These are phyloP conservation scores for Tetrapisispora taiwanensis DNA, from an alignment of 805 yeast genomes.

Conservation along the genomic window DNA sequence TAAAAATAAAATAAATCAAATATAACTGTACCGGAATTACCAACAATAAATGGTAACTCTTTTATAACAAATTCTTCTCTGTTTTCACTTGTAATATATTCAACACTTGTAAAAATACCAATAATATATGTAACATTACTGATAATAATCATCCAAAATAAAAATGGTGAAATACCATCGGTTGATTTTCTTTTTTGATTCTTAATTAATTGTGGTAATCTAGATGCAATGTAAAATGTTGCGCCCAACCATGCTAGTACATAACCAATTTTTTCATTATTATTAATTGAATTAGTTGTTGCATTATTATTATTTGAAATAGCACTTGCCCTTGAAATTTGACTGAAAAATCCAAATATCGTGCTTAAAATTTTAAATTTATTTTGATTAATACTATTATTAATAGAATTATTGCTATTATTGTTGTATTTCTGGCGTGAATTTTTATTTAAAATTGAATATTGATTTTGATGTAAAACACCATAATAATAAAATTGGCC, in stretches of 20 bases:
- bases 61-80: slow-evolving; percentile 43
- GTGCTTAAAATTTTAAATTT: not conserved
- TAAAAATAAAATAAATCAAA: slow-evolving; percentile 67
- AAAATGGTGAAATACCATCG: slow-evolving; percentile 70
- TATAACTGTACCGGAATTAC: slow-evolving; percentile 74
- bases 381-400: not conserved
- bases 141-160: slow-evolving; percentile 66
- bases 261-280: slow-evolving; percentile 27
- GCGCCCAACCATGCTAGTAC: slow-evolving; percentile 74
- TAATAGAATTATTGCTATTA: too few relatives aligned
- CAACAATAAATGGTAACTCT: slow-evolving; percentile 74
- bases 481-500: slow-evolving; percentile 67
- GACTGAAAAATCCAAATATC: not conserved
- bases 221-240: slow-evolving; percentile 57
- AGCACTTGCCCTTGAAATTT: not conserved
- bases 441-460: not conserved
- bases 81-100: slow-evolving; percentile 34
- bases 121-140: slow-evolving; percentile 72
- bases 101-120: slow-evolving; percentile 61
- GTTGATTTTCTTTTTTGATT: slow-evolving; percentile 74
- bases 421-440: not conserved
- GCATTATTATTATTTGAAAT: not conserved
- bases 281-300: not conserved
- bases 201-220: slow-evolving; percentile 77
- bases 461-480: slow-evolving; percentile 17